Base-by-base conservation (phyloP, 257 asterid species). In the Ilex aquifolium region DNA sequence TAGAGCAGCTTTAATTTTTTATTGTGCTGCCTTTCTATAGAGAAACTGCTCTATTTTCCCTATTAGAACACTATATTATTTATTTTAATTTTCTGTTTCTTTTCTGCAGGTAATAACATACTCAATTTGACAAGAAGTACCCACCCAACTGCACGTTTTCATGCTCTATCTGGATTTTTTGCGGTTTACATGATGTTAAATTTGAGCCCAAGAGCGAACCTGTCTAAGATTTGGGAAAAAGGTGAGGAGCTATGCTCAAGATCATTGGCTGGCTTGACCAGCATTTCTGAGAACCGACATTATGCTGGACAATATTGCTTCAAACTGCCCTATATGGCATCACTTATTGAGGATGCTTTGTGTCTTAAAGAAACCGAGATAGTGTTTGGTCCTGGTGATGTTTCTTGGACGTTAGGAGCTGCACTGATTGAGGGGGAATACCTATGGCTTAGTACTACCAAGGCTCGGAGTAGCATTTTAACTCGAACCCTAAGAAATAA, bases 381-480 rank as follows among this genome's bases (percentile, higher is more conserved):
- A 64, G 61, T 70, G 58, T 89, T 89, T 58, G 91, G 97, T 36
- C 94, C 97, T 2, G 88, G 86, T 29, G 91, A 89, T 36, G 61
- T 86, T 65, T 79, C 97, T 50, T 89, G 97, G 97, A 82, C 94
- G 8, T 67, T 86, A 72, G 96, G 95, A 8, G 89, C 94, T 68
- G 88, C 97, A 31, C 66, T 86, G 17, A 60, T 84, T 27, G 95
- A 89, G 71, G 94, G 89, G 56, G 87, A 77, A 15, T 81, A 76
- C 55, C 53, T 78, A 40, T 79, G 87, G 94, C 80, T 8, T 61
- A 69, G 57, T 62, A 44, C 60, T 50, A 74, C 67, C 31, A 65
- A 73, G 50, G 58, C 63, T 4, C 55, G n/a, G 65, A 71, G 55
- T 63, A 50, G 46, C 39, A n/a, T 64, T 50, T 71, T 74, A 2